Evolutionary conservation across 176 grass and related monocot species (phyloP), one percentile per base, ranked within the genome.

Genomic region (Triticum dicoccoides): DNA sequence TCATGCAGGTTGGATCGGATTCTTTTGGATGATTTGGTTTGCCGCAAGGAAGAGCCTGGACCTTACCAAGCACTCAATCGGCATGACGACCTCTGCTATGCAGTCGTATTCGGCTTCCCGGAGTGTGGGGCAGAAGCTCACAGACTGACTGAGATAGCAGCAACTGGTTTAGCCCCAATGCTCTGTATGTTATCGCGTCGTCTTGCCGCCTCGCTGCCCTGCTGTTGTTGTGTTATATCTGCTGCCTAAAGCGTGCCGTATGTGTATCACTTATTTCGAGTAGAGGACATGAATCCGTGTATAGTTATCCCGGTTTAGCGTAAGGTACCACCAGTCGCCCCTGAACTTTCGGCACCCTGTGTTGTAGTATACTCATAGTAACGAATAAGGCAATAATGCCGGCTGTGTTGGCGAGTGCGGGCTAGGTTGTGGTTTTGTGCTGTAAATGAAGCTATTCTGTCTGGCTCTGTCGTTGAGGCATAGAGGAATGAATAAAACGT

Each of bases 1-100:
- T 73, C 1, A 15, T 88, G 86, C 88, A 99, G 97, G 94, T 11
- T 96, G 92, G 97, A 76, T 96, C 10, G 90, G 94, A 10, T 99
- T 99, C 85, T 99, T 99, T 78, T 91, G 89, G 87, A 63, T 89
- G 30, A 73, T 96, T 39, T 96, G 88, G 90, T 86, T 91, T 77
- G 72, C 89, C 20, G 83, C 77, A n/a, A 89, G 82, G 85, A 96
- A 96, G 83, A 94, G 89, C 86, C 30, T 98, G 76, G 64, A 91
- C 69, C 86, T 98, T 44, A 92, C 96, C 0, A 94, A 86, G 80
- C 90, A 91, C 73, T 94, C 90, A 0, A 80, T 94, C 3, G 82
- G 29, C 44, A 30, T 83, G 89, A 95, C 97, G n/a, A 87, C 64
- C 68, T 94, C 90, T 2, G 92, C 89, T 4, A 68, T 94, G 80